phyloP scores from a whole-genome alignment of 495 filamentous ascomycete species.

The Talaromyces ruber region DNA sequence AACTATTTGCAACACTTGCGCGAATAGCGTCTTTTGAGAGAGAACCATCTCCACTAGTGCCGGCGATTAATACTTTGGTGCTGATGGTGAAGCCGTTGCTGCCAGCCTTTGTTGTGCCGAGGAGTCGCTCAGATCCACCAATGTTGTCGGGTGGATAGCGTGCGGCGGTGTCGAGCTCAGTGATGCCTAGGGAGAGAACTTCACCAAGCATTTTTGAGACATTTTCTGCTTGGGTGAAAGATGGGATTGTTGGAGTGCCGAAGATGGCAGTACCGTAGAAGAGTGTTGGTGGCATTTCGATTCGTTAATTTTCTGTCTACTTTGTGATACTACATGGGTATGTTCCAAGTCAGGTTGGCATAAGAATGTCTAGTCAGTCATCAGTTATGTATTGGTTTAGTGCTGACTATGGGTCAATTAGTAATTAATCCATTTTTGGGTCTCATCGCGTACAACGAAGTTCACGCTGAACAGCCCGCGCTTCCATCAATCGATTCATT shows the following conservation, averaged over 20 bases:
- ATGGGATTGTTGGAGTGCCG: constrained; percentile 17
- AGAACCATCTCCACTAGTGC: background rate
- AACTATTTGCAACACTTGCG: constrained; percentile 18
- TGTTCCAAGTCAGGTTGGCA: background rate
- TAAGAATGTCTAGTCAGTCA: background rate
- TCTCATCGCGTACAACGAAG: background rate
- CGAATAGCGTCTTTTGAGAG: constrained; percentile 11
- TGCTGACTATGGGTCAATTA: background rate
- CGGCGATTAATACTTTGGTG: constrained; percentile 26
- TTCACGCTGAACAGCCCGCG: background rate
- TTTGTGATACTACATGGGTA: background rate
- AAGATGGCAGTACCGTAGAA: constrained; percentile 28
- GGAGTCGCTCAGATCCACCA: constrained; percentile 31
- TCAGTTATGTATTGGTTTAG: background rate
- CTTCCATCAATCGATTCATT: background rate
- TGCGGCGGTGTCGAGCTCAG: constrained; percentile 32
- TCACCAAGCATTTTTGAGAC: constrained; percentile 17
- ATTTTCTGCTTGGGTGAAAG: constrained; percentile 3
- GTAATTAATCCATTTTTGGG: background rate
- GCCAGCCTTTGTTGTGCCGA: constrained; percentile 24
- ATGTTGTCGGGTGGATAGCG: constrained; percentile 34
- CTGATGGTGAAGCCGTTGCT: constrained; percentile 28
- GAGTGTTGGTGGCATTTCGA: constrained; percentile 9
- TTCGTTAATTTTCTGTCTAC: background rate
- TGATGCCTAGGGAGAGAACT: constrained; percentile 20